phyloP scores from a whole-genome alignment of 805 yeast genomes.

The Nakazawaea pomicola region DNA sequence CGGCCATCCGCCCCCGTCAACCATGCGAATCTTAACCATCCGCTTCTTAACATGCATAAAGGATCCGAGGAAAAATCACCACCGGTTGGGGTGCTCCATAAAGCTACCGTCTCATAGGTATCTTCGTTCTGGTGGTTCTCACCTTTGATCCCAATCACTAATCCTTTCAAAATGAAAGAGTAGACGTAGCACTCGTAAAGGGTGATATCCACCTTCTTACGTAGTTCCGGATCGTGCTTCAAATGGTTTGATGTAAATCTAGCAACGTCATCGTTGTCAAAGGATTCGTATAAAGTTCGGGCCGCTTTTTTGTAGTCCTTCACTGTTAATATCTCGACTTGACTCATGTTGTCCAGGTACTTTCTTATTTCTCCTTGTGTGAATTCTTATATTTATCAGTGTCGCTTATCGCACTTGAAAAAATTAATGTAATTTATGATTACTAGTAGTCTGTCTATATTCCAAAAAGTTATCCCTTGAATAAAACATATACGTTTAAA shows the following conservation, averaged over 20 bases:
- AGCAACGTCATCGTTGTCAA: constrained; percentile 29
- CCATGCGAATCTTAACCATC: constrained; percentile 48
- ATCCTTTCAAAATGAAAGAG: constrained; percentile 45
- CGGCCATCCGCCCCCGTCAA: constrained; percentile 43
- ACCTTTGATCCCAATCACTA: constrained; percentile 47
- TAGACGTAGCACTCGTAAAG: constrained; percentile 47
- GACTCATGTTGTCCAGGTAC: background rate
- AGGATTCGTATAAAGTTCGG: constrained; percentile 26
- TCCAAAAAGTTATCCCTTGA: constrained; percentile 10
- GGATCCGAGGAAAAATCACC: constrained; percentile 33
- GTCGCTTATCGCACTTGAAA: background rate
- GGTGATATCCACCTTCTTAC: constrained; percentile 30
- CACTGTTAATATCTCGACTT: constrained; percentile 24
- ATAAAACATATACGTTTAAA: constrained; percentile 9
- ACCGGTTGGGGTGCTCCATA: constrained; percentile 46
- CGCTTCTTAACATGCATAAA: constrained; percentile 44
- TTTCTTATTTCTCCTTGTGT: no score
- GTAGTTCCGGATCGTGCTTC: constrained; percentile 25
- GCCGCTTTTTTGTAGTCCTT: constrained; percentile 31
- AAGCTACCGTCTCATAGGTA: constrained; percentile 47
- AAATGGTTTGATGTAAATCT: constrained; percentile 24
- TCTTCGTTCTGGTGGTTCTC: constrained; percentile 25
- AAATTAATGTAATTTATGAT: constrained; percentile 10
- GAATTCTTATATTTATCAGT: background rate
- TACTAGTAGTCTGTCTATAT: constrained; percentile 13